A percentile compares a stretch with the other conserved stretches of the same genome.
Evolutionary conservation across 2,329 filamentous ascomycete species (phyloP).

Genomic region (Aspergillus alliaceus): DNA sequence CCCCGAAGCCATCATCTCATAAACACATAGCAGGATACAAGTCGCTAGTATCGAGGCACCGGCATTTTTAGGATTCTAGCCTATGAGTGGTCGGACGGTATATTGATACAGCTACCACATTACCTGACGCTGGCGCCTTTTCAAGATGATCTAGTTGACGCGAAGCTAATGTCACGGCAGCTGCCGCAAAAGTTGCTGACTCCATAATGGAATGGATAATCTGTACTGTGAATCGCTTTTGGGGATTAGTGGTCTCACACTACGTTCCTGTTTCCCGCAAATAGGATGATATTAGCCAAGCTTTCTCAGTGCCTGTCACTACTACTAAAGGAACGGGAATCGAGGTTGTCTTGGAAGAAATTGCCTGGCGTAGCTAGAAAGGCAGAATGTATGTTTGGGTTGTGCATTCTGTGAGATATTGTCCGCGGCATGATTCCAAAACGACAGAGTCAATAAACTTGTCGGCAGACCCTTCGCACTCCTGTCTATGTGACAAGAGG

Average conservation of each 20-base stretch:
- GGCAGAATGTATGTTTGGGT: background rate
- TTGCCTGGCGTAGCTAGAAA: background rate
- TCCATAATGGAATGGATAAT: conserved; percentile 11
- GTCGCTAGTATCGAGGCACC: background rate
- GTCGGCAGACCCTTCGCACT: background rate
- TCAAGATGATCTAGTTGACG: conserved; percentile 10
- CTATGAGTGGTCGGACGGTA: background rate
- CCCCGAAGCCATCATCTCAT: background rate
- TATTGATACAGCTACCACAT: background rate
- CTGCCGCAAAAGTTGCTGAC: conserved; percentile 10
- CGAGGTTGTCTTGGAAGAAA: background rate
- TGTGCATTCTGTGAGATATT: too few species aligned
- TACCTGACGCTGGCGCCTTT: background rate
- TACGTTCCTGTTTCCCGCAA: conserved; percentile 9
- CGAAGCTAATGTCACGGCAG: conserved; percentile 14
- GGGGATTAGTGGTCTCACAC: conserved; percentile 19
- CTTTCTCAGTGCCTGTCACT: background rate
- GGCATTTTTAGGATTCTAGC: background rate
- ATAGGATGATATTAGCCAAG: conserved; percentile 10
- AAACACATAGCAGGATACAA: background rate
- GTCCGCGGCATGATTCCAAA: too few species aligned
- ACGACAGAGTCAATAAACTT: background rate
- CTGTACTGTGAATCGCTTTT: conserved; percentile 12
- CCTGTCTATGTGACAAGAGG: background rate
- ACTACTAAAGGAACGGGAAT: background rate